phyloP scores from a whole-genome alignment of 768 basidiomycete species.

The Podaxis rugospora region DNA sequence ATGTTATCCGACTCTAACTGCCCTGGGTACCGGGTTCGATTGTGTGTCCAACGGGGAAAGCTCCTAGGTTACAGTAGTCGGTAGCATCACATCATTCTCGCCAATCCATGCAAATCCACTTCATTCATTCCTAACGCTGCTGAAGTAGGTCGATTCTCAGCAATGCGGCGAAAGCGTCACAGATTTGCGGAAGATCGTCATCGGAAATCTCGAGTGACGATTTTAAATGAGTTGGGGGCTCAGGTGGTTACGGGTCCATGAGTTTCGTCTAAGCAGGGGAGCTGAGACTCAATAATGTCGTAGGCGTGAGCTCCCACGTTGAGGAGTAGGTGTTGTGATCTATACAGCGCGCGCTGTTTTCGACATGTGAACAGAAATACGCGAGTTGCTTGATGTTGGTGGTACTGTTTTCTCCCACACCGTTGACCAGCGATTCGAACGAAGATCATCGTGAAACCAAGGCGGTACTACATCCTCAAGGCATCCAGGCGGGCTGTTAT shows the following conservation, averaged over 20 bases:
- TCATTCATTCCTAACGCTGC: constrained; percentile 88
- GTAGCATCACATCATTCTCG: constrained; percentile 21
- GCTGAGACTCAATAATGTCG: too few species aligned
- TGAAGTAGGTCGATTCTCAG: constrained; percentile 91
- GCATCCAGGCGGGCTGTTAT: neutral
- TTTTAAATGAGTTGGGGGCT: constrained; percentile 85
- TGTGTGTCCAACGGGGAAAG: neutral
- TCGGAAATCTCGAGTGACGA: constrained; percentile 91
- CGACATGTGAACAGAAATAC: constrained; percentile 77
- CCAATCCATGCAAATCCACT: constrained; percentile 96
- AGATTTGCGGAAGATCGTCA: constrained; percentile 82
- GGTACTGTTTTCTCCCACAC: neutral
- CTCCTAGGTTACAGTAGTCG: neutral
- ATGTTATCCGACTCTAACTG: neutral
- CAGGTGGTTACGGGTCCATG: constrained; percentile 87
- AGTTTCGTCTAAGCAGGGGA: constrained; percentile 37
- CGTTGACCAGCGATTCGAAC: neutral
- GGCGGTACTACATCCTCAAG: neutral
- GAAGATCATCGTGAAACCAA: neutral
- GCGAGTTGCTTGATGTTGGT: constrained; percentile 24
- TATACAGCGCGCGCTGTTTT: constrained; percentile 75
- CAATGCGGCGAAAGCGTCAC: constrained; percentile 94
- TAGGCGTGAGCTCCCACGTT: too few species aligned
- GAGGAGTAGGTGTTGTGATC: constrained; percentile 55
- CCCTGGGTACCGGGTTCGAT: too few species aligned